A percentile compares a stretch with the other conserved stretches of the same genome.
Evolutionary conservation across 2,329 filamentous ascomycete species (phyloP).

Genomic region (Pleurostoma richardsiae): DNA sequence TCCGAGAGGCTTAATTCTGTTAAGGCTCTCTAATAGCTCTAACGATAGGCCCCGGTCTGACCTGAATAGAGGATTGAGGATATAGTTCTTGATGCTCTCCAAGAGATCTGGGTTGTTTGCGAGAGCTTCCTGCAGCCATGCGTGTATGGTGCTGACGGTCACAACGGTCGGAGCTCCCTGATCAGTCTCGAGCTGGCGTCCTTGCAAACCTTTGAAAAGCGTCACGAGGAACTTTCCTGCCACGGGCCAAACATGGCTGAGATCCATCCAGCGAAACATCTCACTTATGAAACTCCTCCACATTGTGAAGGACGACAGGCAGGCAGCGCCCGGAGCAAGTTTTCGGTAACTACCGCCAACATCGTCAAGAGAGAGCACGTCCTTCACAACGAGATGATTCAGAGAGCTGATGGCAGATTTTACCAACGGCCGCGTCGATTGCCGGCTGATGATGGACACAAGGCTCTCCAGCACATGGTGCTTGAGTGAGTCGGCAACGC

Average conservation of each 20-base stretch:
- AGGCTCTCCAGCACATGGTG: conserved; percentile 43
- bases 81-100: conserved; percentile 59
- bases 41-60: conserved; percentile 47
- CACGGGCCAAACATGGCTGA: conserved; percentile 53
- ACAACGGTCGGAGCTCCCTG: conserved; percentile 17
- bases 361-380: conserved; percentile 43
- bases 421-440: conserved; percentile 57
- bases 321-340: conserved; percentile 17
- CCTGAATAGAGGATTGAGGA: conserved; percentile 59
- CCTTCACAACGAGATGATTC: conserved; percentile 60
- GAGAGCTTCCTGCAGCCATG: conserved; percentile 50
- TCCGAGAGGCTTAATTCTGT: conserved; percentile 15
- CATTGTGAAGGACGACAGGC: conserved; percentile 14
- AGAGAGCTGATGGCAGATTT: conserved; percentile 67
- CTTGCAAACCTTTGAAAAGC: conserved; percentile 44
- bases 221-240: conserved; percentile 58
- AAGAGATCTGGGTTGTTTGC: conserved; percentile 43
- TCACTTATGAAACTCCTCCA: conserved; percentile 25
- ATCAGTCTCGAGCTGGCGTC: conserved; percentile 13
- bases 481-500: conserved; percentile 33
- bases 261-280: conserved; percentile 42
- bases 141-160: conserved; percentile 44
- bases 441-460: conserved; percentile 53
- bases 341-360: conserved; percentile 36
- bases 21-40: conserved; percentile 48